phyloP scores from a whole-genome alignment of 2,329 filamentous ascomycete genomes.

The Septoria petroselini region DNA sequence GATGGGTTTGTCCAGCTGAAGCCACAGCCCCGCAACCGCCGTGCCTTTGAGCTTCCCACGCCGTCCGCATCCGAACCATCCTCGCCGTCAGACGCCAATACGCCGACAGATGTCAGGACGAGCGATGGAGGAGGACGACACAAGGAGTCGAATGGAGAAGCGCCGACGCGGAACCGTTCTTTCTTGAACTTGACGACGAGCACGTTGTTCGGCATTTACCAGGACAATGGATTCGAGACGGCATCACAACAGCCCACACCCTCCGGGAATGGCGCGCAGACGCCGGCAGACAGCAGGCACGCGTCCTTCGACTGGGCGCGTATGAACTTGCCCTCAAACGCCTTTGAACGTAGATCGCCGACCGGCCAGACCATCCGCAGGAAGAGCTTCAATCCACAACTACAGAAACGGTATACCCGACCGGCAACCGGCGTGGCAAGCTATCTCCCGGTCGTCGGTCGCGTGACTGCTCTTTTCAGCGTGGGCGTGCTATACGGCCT shows the following conservation, averaged over 20 bases:
- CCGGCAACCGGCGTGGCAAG: conserved; percentile 32
- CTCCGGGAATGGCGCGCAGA: conserved; percentile 74
- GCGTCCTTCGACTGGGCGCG: conserved; percentile 31
- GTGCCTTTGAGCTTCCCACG: conserved; percentile 62
- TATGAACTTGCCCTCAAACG: conserved; percentile 26
- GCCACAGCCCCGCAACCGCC: conserved; percentile 66
- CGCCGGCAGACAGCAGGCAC: conserved; percentile 48
- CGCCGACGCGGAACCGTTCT: conserved; percentile 64
- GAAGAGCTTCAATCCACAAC: conserved; percentile 28
- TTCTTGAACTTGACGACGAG: conserved; percentile 83
- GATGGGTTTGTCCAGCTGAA: conserved; percentile 24
- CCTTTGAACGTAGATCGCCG: conserved; percentile 24
- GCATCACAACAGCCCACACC: conserved; percentile 56
- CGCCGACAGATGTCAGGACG: conserved; percentile 34
- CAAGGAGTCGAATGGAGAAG: conserved; percentile 2
- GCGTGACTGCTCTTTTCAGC: conserved; percentile 61
- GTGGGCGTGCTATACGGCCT: conserved; percentile 81
- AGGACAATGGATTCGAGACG: conserved; percentile 57
- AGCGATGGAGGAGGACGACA: background rate
- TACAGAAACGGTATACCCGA: conserved; percentile 19
- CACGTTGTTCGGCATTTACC: conserved; percentile 89
- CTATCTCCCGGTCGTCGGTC: conserved; percentile 45
- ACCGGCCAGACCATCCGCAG: conserved; percentile 27
- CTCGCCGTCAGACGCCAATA: conserved; percentile 21
- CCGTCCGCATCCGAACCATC: conserved; percentile 33